These are phyloP conservation scores for Wickerhamomyces alni DNA, from an alignment of 805 yeast species.

Conservation along the genomic window DNA sequence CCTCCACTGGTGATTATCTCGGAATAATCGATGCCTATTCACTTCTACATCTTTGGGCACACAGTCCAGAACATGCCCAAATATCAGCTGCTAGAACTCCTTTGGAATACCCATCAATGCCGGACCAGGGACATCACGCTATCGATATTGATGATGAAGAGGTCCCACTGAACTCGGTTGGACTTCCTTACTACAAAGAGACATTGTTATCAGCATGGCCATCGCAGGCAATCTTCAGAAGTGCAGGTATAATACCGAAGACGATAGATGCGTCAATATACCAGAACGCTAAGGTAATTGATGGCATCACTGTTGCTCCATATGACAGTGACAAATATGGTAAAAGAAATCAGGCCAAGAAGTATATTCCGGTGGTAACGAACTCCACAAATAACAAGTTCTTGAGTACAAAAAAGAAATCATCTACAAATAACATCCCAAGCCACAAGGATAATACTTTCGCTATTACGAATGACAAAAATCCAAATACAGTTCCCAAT, in stretches of 20 bases:
- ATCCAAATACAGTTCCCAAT: constrained; percentile 51
- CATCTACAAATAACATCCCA: constrained; percentile 8
- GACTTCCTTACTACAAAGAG: constrained; percentile 82
- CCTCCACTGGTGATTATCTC: constrained; percentile 67
- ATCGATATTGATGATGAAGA: constrained; percentile 34
- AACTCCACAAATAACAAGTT: constrained; percentile 37
- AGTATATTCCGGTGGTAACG: constrained; percentile 34
- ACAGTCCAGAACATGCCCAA: constrained; percentile 35
- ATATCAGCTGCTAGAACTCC: constrained; percentile 38
- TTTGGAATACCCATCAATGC: constrained; percentile 51
- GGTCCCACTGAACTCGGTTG: constrained; percentile 64
- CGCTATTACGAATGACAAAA: constrained; percentile 21
- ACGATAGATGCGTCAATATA: constrained; percentile 42
- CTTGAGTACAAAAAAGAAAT: constrained; percentile 44
- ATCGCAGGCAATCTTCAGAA: constrained; percentile 50
- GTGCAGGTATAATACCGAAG: constrained; percentile 54
- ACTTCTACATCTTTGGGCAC: constrained; percentile 57
- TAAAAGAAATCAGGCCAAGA: constrained; percentile 41
- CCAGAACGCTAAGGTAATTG: constrained; percentile 29
- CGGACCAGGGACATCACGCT: constrained; percentile 27
- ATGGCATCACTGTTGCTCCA: constrained; percentile 36
- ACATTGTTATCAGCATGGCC: constrained; percentile 80
- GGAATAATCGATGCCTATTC: constrained; percentile 52
- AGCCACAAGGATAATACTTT: constrained; percentile 21
- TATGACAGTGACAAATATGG: constrained; percentile 58